Percentiles rank a stretch among this genome's conserved stretches.
Conservation (phyloP, 805 yeast species). For the Saccharomyces paradoxus region DNA sequence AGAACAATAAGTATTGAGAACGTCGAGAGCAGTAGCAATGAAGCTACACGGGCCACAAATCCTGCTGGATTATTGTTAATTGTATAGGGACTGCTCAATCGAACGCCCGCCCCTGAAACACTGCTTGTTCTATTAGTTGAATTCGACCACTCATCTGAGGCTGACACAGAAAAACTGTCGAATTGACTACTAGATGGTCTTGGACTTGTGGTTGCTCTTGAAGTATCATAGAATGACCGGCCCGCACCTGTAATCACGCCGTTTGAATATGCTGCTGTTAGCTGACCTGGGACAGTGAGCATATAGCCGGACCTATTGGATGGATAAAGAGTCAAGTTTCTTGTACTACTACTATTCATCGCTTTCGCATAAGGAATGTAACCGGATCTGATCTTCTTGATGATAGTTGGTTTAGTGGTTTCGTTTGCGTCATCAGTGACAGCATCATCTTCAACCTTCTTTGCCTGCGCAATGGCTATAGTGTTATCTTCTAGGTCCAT, state of each 20-base stretch:
- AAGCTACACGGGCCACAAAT: not conserved
- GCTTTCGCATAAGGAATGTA: constrained; percentile 44
- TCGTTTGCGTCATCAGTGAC: not conserved
- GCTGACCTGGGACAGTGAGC: constrained; percentile 19
- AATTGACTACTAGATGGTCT: constrained; percentile 7
- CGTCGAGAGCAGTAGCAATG: not conserved
- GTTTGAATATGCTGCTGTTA: constrained; percentile 27
- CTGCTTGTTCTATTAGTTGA: not conserved
- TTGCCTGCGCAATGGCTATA: constrained; percentile 51
- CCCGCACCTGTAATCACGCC: constrained; percentile 27
- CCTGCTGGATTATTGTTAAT: not conserved
- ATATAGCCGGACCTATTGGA: constrained; percentile 5
- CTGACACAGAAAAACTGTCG: constrained; percentile 7
- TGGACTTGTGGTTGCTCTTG: constrained; percentile 12
- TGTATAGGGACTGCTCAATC: not conserved
- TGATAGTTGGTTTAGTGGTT: constrained; percentile 2
- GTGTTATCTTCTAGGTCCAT: constrained; percentile 51
- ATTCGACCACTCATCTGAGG: not conserved
- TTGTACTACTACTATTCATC: constrained; percentile 20
- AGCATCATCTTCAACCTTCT: constrained; percentile 9
- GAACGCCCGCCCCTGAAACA: not conserved
- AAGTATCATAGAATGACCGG: constrained; percentile 26
- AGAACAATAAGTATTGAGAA: not conserved
- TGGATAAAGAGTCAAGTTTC: constrained; percentile 10
- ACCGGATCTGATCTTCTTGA: constrained; percentile 33